A percentile compares a stretch with the other conserved stretches of the same genome.
Conservation (phyloP, 306 rosid genomes). For the Cucumis cinereus region DNA sequence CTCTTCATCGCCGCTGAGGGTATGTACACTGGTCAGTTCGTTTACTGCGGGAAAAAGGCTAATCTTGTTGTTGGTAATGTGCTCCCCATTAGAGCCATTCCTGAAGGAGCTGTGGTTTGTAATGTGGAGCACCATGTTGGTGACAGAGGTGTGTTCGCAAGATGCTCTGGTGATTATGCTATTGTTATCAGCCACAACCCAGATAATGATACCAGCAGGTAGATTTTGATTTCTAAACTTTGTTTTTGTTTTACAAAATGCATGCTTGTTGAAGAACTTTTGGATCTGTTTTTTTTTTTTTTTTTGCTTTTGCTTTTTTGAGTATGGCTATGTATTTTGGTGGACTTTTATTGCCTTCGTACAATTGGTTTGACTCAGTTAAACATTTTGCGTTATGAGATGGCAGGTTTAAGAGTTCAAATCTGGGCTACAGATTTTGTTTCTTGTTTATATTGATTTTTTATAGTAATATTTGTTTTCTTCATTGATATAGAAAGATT, state of each 20-base stretch:
- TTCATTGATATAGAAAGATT: not conserved
- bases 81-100: constrained; percentile 8
- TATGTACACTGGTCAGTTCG: constrained; percentile 13
- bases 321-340: not conserved
- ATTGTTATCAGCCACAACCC: constrained; percentile 16
- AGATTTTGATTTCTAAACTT: not conserved
- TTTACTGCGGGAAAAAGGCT: constrained; percentile 17
- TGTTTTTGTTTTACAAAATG: not conserved
- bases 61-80: constrained; percentile 14
- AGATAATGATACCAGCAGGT: constrained; percentile 15
- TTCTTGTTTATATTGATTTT: not conserved
- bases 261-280: no score
- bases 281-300: not conserved
- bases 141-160: constrained; percentile 13
- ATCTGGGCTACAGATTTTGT: not conserved
- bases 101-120: constrained; percentile 16
- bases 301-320: not conserved
- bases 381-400: not conserved
- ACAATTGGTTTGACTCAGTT: not conserved
- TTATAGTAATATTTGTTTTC: not conserved
- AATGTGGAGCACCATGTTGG: constrained; percentile 17
- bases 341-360: not conserved
- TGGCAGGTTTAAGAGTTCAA: not conserved
- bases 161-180: constrained; percentile 17
- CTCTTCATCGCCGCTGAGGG: constrained; percentile 15